These are phyloP conservation scores for Williopsis jadinii DNA, from an alignment of 1,139 yeast genomes.

Conservation along the genomic window DNA sequence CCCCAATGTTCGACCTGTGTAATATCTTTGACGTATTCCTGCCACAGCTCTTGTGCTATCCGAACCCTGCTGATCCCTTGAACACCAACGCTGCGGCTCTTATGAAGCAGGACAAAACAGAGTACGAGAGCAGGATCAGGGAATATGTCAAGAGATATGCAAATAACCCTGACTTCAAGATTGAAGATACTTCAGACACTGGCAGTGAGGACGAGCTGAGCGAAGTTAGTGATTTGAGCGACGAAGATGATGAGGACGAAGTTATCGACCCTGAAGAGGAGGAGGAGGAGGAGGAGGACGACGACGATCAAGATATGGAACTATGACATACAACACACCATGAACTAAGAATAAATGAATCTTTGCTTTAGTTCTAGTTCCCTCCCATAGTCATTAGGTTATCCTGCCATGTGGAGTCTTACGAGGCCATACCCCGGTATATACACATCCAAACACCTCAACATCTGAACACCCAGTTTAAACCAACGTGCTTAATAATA, in stretches of 20 bases:
- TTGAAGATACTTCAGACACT: constrained; percentile 28
- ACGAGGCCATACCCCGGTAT: too few relatives aligned
- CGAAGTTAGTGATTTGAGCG: constrained; percentile 7
- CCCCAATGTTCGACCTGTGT: constrained; percentile 90
- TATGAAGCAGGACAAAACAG: constrained; percentile 61
- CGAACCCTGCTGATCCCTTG: constrained; percentile 91
- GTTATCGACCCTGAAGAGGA: constrained; percentile 4
- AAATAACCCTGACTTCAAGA: constrained; percentile 39
- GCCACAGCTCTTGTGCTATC: constrained; percentile 87
- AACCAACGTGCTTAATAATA: too few relatives aligned
- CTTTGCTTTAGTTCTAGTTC: too few relatives aligned
- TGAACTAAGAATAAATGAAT: too few relatives aligned
- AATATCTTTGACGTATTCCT: constrained; percentile 90
- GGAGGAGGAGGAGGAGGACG: constrained; percentile 4
- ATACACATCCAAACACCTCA: too few relatives aligned
- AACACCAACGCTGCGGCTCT: constrained; percentile 88
- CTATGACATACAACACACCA: neutral
- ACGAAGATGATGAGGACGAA: constrained; percentile 3
- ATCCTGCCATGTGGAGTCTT: too few relatives aligned
- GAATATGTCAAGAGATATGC: constrained; percentile 76
- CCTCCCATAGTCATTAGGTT: too few relatives aligned
- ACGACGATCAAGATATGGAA: constrained; percentile 4
- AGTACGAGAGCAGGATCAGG: constrained; percentile 65
- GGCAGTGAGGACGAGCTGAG: constrained; percentile 26
- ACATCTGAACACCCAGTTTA: too few relatives aligned